These are phyloP conservation scores for Kuraishia molischiana DNA, from an alignment of 805 yeast genomes.

Conservation along the genomic window DNA sequence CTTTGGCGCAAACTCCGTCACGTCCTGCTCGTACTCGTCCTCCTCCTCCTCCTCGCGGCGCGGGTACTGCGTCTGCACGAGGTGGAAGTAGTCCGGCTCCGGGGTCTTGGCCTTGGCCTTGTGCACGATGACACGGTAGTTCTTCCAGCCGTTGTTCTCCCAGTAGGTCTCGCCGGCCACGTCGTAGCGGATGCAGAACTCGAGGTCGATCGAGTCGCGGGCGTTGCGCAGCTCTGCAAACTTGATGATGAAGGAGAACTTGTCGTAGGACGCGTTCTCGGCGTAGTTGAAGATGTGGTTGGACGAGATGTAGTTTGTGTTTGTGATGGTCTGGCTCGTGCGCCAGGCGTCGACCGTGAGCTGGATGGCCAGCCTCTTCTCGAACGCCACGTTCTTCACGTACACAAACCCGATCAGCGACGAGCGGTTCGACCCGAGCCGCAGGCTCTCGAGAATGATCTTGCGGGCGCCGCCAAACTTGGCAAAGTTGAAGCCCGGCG, in stretches of 20 bases:
- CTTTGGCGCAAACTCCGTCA: constrained; percentile 5
- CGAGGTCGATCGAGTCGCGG: constrained; percentile 19
- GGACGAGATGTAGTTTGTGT: constrained; percentile 24
- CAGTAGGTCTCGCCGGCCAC: constrained; percentile 22
- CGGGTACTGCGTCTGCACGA: background rate
- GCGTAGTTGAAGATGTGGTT: constrained; percentile 32
- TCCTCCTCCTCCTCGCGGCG: constrained; percentile 4
- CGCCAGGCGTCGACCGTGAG: constrained; percentile 42
- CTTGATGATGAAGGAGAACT: constrained; percentile 40
- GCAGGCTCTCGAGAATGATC: constrained; percentile 24
- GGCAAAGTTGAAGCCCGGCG: constrained; percentile 16
- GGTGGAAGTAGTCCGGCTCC: background rate
- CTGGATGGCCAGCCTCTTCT: constrained; percentile 31
- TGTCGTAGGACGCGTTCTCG: constrained; percentile 21
- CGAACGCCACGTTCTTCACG: constrained; percentile 27
- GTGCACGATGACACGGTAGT: constrained; percentile 26
- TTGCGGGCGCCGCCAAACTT: constrained; percentile 17
- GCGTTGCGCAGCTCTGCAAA: constrained; percentile 23
- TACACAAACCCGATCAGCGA: constrained; percentile 30
- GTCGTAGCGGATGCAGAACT: constrained; percentile 29
- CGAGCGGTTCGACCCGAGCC: constrained; percentile 29
- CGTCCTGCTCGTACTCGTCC: background rate
- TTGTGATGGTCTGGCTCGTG: constrained; percentile 18
- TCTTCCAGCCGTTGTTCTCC: constrained; percentile 28
- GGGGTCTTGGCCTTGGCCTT: constrained; percentile 6